These are phyloP conservation scores for Celoporthe dispersa DNA, from an alignment of 2,329 filamentous ascomycete species.

Conservation along the genomic window DNA sequence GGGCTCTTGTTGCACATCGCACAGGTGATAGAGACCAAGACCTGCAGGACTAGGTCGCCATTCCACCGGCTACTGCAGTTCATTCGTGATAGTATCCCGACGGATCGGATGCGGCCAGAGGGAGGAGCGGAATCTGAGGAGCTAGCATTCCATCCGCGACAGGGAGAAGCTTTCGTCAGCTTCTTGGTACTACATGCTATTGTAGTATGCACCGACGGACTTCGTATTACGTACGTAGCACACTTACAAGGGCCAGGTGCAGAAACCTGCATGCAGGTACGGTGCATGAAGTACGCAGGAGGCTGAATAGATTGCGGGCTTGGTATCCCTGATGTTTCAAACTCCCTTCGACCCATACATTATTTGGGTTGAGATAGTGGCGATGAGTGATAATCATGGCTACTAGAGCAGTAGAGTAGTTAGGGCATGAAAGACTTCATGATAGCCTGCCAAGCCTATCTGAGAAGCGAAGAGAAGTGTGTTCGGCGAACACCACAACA, in stretches of 20 bases:
- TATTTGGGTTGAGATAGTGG: background rate
- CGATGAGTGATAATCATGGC: conserved; percentile 1
- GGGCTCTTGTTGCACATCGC: background rate
- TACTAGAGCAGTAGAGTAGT: background rate
- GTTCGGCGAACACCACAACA: background rate
- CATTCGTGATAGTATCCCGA: background rate
- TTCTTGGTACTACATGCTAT: background rate
- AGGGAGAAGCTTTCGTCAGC: background rate
- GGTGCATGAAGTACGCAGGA: conserved; percentile 17
- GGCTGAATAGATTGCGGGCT: conserved; percentile 13
- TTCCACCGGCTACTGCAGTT: background rate
- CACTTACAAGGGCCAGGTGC: background rate
- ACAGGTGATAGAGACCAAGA: background rate
- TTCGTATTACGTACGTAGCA: conserved; percentile 8
- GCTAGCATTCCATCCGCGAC: background rate
- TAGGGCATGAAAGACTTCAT: background rate
- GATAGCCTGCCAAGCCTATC: background rate
- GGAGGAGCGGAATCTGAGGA: background rate
- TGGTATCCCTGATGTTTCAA: conserved; percentile 15
- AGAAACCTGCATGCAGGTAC: background rate
- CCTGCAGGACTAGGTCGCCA: background rate
- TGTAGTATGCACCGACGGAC: background rate
- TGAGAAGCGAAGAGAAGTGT: background rate
- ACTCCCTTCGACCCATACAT: background rate
- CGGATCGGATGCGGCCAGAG: background rate